Evolutionary conservation across 2,329 filamentous ascomycete species (phyloP).

Genomic region (Trichoderma aggressivum): DNA sequence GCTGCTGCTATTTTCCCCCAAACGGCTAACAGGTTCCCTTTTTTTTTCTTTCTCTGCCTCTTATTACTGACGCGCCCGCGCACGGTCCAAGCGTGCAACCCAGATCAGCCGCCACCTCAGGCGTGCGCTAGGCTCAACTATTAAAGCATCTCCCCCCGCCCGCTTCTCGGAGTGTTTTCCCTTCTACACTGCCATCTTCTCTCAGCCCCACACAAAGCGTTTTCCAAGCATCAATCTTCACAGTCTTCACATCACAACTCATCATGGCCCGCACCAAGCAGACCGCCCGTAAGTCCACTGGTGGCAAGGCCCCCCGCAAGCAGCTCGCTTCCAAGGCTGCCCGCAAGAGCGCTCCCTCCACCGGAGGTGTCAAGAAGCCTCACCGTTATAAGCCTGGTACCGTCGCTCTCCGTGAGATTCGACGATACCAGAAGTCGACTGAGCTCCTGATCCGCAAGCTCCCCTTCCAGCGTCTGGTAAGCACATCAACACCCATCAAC

Average conservation of each 20-base stretch:
- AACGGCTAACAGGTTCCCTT: not conserved
- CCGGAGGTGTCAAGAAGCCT: conserved; percentile 96
- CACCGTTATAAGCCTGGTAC: conserved; percentile 89
- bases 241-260: conserved; percentile 31
- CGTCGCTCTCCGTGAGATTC: conserved; percentile 96
- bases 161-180: conserved; percentile 34
- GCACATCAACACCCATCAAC: conserved; percentile 24
- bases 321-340: conserved; percentile 99
- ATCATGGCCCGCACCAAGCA: conserved; percentile 65
- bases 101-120: conserved; percentile 39
- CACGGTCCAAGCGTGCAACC: conserved; percentile 24
- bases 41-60: conserved; percentile 18
- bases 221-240: conserved; percentile 28
- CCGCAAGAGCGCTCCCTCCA: conserved; percentile 95
- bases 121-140: conserved; percentile 34
- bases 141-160: conserved; percentile 47
- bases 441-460: conserved; percentile 96
- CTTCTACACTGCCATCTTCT: conserved; percentile 41
- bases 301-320: conserved; percentile 82
- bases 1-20: not conserved
- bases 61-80: conserved; percentile 23
- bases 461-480: conserved; percentile 90
- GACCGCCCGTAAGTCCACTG: conserved; percentile 71
- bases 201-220: conserved; percentile 27
- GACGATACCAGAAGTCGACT: conserved; percentile 96